Percentiles rank a stretch among this genome's conserved stretches.
Evolutionary conservation across 441 rosid species (phyloP).

Genomic region (Biscutella laevigata): DNA sequence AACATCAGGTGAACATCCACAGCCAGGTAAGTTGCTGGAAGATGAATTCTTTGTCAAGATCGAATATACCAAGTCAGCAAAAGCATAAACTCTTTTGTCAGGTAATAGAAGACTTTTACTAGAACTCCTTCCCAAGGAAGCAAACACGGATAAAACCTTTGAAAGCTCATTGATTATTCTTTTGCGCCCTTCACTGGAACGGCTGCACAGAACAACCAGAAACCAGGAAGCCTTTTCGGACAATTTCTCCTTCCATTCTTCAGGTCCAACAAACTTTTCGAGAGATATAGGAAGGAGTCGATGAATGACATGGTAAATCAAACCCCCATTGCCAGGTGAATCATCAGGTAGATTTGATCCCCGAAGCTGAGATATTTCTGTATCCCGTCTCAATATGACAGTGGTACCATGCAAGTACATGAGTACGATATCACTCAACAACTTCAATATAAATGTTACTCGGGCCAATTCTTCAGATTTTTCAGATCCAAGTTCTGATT

Average conservation of each 20-base stretch:
- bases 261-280: constrained; percentile 68
- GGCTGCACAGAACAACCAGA: constrained; percentile 80
- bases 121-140: constrained; percentile 61
- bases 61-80: constrained; percentile 68
- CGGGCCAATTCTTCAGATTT: constrained; percentile 84
- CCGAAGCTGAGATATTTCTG: constrained; percentile 65
- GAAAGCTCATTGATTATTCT: constrained; percentile 81
- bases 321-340: constrained; percentile 47
- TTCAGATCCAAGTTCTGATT: constrained; percentile 60
- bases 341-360: constrained; percentile 53
- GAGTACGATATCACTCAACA: constrained; percentile 81
- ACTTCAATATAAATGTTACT: constrained; percentile 81
- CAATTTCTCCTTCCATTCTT: constrained; percentile 86
- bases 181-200: constrained; percentile 90
- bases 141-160: constrained; percentile 64
- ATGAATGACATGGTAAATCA: constrained; percentile 81
- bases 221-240: constrained; percentile 92
- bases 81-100: constrained; percentile 68
- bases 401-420: constrained; percentile 89
- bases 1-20: constrained; percentile 88
- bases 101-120: constrained; percentile 49
- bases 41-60: constrained; percentile 84
- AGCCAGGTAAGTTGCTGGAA: constrained; percentile 69
- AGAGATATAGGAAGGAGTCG: constrained; percentile 62
- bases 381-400: constrained; percentile 76